Conservation (phyloP, 345 rosid species). For the Litchi chinensis region DNA sequence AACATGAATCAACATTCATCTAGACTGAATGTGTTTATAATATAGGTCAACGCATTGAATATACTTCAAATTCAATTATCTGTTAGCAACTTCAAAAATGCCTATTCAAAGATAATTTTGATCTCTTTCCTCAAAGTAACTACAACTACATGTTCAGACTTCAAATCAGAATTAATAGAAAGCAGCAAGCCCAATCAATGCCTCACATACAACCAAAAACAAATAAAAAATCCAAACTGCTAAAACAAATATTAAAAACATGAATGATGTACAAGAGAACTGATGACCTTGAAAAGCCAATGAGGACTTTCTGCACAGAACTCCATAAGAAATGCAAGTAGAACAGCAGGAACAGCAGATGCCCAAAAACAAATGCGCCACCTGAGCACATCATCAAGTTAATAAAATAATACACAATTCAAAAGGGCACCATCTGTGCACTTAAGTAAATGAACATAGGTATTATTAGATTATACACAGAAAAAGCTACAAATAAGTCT, state of each 20-base stretch:
- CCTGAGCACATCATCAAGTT: constrained; percentile 45
- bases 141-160: not conserved
- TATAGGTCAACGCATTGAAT: not conserved
- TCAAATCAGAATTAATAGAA: not conserved
- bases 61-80: not conserved
- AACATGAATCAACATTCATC: not conserved
- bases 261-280: constrained; percentile 19
- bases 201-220: not conserved
- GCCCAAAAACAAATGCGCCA: constrained; percentile 93
- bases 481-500: constrained; percentile 8
- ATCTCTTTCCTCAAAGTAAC: not conserved
- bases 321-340: constrained; percentile 71
- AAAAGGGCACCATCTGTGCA: not conserved
- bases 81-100: not conserved
- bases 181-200: not conserved
- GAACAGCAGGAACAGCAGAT: constrained; percentile 69
- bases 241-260: constrained; percentile 5
- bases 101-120: not conserved
- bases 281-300: constrained; percentile 89
- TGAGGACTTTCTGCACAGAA: constrained; percentile 93
- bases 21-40: not conserved
- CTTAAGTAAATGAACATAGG: not conserved
- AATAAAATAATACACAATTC: constrained; percentile 7
- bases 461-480: not conserved
- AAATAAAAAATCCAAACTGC: constrained; percentile 10